A percentile compares a stretch with the other conserved stretches of the same genome.
Conservation (phyloP, 164 flowering plant genomes). For the Annona squamosa region DNA sequence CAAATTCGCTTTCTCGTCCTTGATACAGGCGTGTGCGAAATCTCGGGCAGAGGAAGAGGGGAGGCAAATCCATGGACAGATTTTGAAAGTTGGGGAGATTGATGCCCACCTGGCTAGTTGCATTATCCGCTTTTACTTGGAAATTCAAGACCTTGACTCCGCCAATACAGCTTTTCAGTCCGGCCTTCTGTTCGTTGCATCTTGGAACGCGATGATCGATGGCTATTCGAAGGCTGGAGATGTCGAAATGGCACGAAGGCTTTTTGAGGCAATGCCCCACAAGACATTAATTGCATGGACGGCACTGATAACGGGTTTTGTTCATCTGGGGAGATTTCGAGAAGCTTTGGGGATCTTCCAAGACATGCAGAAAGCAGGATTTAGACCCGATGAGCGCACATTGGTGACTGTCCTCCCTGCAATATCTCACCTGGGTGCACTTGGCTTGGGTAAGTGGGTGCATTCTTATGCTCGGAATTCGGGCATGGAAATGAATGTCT, state of each 20-base stretch:
- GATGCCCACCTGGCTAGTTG: conserved; percentile 49
- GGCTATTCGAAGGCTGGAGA: conserved; percentile 10
- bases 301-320: conserved; percentile 11
- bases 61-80: conserved; percentile 4
- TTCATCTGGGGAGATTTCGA: conserved; percentile 5
- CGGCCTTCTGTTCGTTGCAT: conserved; percentile 27
- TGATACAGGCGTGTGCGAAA: conserved; percentile 6
- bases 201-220: conserved; percentile 34
- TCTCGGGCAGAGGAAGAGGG: conserved; percentile 3
- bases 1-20: conserved; percentile 4
- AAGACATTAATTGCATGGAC: conserved; percentile 9
- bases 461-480: conserved; percentile 2
- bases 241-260: not conserved
- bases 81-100: conserved; percentile 19
- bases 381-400: conserved; percentile 8
- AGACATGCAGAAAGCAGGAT: conserved; percentile 4
- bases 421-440: conserved; percentile 6
- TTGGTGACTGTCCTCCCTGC: conserved; percentile 13
- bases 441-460: conserved; percentile 6
- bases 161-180: conserved; percentile 23
- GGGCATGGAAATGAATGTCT: conserved; percentile 8
- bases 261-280: conserved; percentile 8
- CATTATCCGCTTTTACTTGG: conserved; percentile 31
- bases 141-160: not conserved
- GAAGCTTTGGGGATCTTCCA: conserved; percentile 7